phyloP scores from a whole-genome alignment of 1,284 basidiomycete species.

The Ceratobasidium sp. region DNA sequence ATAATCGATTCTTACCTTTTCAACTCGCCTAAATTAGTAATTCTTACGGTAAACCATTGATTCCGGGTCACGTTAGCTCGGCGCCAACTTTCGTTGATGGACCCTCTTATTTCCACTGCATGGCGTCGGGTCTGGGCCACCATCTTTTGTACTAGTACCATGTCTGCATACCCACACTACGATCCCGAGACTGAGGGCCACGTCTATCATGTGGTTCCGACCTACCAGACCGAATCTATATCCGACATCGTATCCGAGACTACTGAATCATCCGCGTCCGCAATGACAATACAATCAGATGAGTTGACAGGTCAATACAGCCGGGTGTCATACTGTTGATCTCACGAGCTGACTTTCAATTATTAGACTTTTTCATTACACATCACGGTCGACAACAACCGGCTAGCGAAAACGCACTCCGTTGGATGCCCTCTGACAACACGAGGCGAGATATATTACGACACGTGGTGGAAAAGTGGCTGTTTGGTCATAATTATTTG shows the following conservation, averaged over 20 bases:
- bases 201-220: not conserved
- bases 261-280: not conserved
- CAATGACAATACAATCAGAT: not conserved
- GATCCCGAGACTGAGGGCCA: not conserved
- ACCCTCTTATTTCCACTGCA: too few relatives aligned
- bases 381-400: constrained; percentile 1
- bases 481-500: not conserved
- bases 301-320: not conserved
- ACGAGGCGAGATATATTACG: too few relatives aligned
- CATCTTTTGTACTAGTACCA: too few relatives aligned
- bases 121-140: too few relatives aligned
- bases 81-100: too few relatives aligned
- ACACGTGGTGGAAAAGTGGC: too few relatives aligned
- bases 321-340: not conserved
- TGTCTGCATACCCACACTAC: not conserved
- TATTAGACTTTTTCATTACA: not conserved
- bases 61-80: too few relatives aligned
- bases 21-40: too few relatives aligned
- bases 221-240: not conserved
- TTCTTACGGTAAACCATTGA: too few relatives aligned
- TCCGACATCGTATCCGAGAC: not conserved
- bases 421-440: not conserved
- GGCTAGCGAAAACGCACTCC: not conserved
- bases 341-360: not conserved
- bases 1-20: too few relatives aligned